Base-by-base conservation (phyloP, 208 protist species). In the Vickermania ingenoplastis region DNA sequence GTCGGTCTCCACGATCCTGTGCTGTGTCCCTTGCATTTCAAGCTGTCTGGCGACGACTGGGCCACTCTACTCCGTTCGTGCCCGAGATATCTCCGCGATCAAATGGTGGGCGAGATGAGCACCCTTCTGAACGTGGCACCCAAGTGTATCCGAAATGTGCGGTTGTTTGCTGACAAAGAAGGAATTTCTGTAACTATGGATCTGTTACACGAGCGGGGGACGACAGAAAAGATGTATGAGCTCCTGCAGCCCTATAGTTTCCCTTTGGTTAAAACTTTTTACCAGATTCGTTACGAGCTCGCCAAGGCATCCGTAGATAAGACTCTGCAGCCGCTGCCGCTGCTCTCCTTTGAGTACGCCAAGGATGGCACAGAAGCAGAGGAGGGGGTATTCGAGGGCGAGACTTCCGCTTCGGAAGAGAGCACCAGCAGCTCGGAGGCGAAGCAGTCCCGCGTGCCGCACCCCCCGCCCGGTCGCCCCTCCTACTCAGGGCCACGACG, bases 21-120 rank as follows among this genome's bases (percentile, higher is more conserved):
- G 53, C 23, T 31, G 11, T 22, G n/a, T 4, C 56, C 36, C 56
- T 21, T 25, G 29, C 21, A 51, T 41, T 23, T 51, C 7, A 25
- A 41, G 30, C 31, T 61, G 31, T 7, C 4, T 5, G 56, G 56
- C 13, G 25, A 41, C 21, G 56, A 61, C 26, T 61, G 56, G 56
- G 26, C 27, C n/a, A 22, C 23, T 11, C 26, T 61, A 13, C 56
- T 61, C 21, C 26, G 31, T 5, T 48, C 26, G 17, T 61, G 56
- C 56, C 56, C 56, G 25, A 24, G 26, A 24, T 61, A 41, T 21
- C 24, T 61, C 3, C 56, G 56, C 3, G 56, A 61, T 41, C 56
- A 61, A 21, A 26, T 61, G 17, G 31, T 41, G 3, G 31, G 56
- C 11, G 56, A 61, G 31, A 27, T 50, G 5, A 11, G 56, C 31